phyloP scores from a whole-genome alignment of 345 rosid genomes.

The Boechera divaricarpa region DNA sequence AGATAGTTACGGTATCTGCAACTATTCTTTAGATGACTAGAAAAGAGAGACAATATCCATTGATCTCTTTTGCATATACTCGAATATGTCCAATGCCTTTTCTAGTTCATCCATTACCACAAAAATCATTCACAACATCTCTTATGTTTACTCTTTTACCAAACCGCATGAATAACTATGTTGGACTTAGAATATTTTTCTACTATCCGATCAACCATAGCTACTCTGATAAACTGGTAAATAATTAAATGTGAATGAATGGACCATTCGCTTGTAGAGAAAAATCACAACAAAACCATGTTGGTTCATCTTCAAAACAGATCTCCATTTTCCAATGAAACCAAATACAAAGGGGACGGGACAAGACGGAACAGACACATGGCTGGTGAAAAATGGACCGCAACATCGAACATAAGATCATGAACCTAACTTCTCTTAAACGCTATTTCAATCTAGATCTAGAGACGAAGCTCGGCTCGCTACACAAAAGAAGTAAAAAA shows the following conservation, averaged over 20 bases:
- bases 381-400: neutral
- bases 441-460: neutral
- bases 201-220: neutral
- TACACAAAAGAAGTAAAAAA: neutral
- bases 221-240: neutral
- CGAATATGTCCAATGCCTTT: neutral
- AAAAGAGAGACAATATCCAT: neutral
- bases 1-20: neutral
- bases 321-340: neutral
- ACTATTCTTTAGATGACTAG: neutral
- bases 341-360: neutral
- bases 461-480: neutral
- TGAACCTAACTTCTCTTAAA: neutral
- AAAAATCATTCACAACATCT: fast-evolving
- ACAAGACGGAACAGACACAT: neutral
- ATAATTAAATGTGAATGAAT: neutral
- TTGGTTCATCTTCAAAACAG: neutral
- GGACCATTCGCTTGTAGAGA: constrained; percentile 13
- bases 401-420: constrained; percentile 5
- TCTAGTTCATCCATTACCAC: neutral
- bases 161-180: neutral
- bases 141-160: neutral
- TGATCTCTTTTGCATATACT: neutral
- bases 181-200: constrained; percentile 21
- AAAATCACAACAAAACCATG: constrained; percentile 11